Conservation (phyloP, 331 rosid genomes). For the Acacia concinna region DNA sequence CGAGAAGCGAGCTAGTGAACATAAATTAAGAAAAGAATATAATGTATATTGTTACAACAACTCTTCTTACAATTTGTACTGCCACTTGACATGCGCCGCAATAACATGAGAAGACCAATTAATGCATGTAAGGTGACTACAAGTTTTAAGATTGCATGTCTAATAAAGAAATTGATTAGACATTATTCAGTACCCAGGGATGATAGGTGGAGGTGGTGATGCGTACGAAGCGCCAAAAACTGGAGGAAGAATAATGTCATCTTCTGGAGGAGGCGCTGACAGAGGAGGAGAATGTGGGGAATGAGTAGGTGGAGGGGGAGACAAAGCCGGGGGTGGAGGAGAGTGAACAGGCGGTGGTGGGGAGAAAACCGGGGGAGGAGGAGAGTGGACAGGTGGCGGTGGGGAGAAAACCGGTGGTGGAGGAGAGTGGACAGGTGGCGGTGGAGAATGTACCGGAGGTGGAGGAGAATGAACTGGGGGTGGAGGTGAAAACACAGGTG, state of each 20-base stretch:
- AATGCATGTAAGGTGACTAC: not conserved
- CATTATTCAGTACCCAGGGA: slow-evolving; percentile 38
- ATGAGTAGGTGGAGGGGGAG: slow-evolving; percentile 9
- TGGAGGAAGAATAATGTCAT: not conserved
- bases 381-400: not conserved
- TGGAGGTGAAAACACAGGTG: not conserved
- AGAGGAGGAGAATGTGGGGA: slow-evolving; percentile 26
- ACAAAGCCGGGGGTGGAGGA: not conserved
- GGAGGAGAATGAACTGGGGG: not conserved
- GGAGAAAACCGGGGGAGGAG: not conserved
- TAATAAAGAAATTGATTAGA: not conserved
- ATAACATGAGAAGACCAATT: not conserved
- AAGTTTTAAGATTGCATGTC: not conserved
- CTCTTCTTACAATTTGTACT: not conserved
- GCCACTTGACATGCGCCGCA: not conserved
- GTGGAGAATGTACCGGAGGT: not conserved
- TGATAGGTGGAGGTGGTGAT: slow-evolving; percentile 66
- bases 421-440: not conserved
- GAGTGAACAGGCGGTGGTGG: not conserved
- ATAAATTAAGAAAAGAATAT: not conserved
- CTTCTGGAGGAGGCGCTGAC: not conserved
- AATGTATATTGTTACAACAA: not conserved
- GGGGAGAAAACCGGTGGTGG: not conserved
- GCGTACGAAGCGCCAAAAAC: slow-evolving; percentile 32
- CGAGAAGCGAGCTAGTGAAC: not conserved